Conservation (phyloP, 192 early-diverging fungal species). For the Backusella mclennaniae region DNA sequence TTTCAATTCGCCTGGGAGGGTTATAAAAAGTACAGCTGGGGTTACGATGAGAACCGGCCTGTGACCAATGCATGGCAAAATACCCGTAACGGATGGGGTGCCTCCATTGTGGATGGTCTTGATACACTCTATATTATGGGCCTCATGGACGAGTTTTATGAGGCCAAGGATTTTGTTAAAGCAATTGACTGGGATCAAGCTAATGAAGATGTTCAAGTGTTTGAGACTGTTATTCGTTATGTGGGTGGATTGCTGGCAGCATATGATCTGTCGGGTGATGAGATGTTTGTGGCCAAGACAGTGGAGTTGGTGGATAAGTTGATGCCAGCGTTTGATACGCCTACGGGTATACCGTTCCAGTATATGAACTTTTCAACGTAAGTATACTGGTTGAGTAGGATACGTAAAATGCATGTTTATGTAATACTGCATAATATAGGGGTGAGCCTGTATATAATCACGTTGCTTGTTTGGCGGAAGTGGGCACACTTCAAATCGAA, state of each 20-base stretch:
- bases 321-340: conserved; percentile 71
- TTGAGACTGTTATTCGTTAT: conserved; percentile 84
- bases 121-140: conserved; percentile 90
- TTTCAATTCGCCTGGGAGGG: conserved; percentile 73
- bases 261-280: conserved; percentile 79
- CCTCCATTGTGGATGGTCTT: conserved; percentile 82
- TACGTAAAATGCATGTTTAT: background rate
- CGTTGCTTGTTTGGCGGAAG: conserved; percentile 56
- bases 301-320: conserved; percentile 64
- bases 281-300: conserved; percentile 66
- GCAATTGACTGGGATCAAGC: conserved; percentile 54
- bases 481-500: conserved; percentile 82
- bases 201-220: conserved; percentile 58
- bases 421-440: background rate
- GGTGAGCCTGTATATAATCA: conserved; percentile 20
- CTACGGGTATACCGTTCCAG: conserved; percentile 73
- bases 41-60: conserved; percentile 67
- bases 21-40: conserved; percentile 77
- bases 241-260: conserved; percentile 81
- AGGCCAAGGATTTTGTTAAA: conserved; percentile 65
- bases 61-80: conserved; percentile 34
- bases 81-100: conserved; percentile 57
- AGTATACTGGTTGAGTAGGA: background rate
- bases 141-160: conserved; percentile 73
- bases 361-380: conserved; percentile 51